A percentile compares a stretch with the other conserved stretches of the same genome.
Evolutionary conservation across 2,329 filamentous ascomycete genomes (phyloP).

Genomic region (Scortechinia acanthostroma): DNA sequence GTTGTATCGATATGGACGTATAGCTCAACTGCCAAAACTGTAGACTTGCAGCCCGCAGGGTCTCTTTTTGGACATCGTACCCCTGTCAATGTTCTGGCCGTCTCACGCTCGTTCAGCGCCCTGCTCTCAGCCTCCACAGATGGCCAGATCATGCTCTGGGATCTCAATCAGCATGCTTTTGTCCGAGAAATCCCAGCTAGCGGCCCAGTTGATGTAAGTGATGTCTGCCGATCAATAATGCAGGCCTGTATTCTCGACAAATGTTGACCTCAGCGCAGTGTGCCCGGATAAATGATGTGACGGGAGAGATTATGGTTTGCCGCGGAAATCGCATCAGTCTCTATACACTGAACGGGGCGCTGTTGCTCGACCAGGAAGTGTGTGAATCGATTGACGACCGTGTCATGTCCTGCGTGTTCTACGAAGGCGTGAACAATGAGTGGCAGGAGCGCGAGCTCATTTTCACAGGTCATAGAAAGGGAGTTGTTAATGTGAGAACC

Average conservation of each 20-base stretch:
- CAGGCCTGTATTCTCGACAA: neutral
- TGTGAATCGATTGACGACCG: conserved; percentile 62
- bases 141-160: conserved; percentile 83
- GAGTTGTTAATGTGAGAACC: conserved; percentile 77
- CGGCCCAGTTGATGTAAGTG: conserved; percentile 28
- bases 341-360: conserved; percentile 80
- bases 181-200: conserved; percentile 64
- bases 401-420: conserved; percentile 79
- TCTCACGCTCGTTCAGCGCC: conserved; percentile 81
- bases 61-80: conserved; percentile 86
- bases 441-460: conserved; percentile 82
- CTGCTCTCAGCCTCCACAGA: conserved; percentile 78
- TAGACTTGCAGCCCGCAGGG: conserved; percentile 73
- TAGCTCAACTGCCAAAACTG: conserved; percentile 53
- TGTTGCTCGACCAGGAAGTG: conserved; percentile 76
- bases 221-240: neutral
- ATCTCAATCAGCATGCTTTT: conserved; percentile 83
- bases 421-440: conserved; percentile 83
- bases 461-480: conserved; percentile 80
- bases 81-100: conserved; percentile 73
- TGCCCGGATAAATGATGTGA: conserved; percentile 81
- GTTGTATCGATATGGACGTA: conserved; percentile 74
- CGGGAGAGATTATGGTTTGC: conserved; percentile 82
- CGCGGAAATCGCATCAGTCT: conserved; percentile 68
- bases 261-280: conserved; percentile 54